Evolutionary conservation across 306 rosid genomes (phyloP).

Genomic region (Citrullus amarus): DNA sequence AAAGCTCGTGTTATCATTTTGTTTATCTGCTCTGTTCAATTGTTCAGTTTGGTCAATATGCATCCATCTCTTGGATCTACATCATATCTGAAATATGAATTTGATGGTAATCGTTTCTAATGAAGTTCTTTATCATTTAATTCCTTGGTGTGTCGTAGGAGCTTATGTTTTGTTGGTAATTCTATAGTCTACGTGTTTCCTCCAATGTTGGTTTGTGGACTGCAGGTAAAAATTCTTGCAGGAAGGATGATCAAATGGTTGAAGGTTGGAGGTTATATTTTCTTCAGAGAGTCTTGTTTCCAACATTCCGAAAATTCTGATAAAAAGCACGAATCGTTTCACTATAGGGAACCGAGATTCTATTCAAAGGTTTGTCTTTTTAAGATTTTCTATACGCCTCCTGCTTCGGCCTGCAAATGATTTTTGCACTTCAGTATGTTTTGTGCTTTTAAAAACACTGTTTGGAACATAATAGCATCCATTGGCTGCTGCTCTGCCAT

Average conservation of each 20-base stretch:
- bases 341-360: conserved; percentile 79
- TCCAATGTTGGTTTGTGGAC: background rate
- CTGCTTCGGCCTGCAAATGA: background rate
- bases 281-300: conserved; percentile 91
- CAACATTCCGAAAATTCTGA: conserved; percentile 87
- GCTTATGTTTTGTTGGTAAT: background rate
- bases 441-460: background rate
- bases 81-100: background rate
- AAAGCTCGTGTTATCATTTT: background rate
- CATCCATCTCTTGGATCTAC: background rate
- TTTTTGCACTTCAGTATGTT: background rate
- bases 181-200: background rate
- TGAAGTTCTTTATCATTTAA: background rate
- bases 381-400: background rate
- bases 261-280: conserved; percentile 72
- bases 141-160: background rate
- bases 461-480: background rate
- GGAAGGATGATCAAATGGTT: conserved; percentile 79
- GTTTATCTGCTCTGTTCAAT: background rate
- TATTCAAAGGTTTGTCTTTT: conserved; percentile 57
- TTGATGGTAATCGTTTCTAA: background rate
- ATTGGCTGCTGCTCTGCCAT: background rate
- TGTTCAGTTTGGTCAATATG: background rate
- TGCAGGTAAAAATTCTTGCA: conserved; percentile 55
- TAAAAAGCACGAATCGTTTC: conserved; percentile 69